Evolutionary conservation across 306 rosid species (phyloP), one percentile per base, ranked within the genome.

Genomic region (Rosa rugosa): DNA sequence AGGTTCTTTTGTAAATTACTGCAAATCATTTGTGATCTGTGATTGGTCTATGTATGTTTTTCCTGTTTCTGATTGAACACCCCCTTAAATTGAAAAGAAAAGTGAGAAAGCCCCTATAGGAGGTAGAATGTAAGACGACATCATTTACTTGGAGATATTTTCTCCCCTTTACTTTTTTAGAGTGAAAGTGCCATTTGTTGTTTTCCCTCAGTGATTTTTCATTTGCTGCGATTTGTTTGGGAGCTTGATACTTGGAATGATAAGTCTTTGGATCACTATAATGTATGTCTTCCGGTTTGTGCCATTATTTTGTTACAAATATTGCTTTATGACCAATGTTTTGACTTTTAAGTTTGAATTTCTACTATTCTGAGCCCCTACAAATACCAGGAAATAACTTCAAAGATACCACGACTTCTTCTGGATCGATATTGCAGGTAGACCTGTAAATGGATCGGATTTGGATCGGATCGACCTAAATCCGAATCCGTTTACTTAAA

Each of bases 1-100:
- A 73, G 83, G 80, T 75, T 70, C 18, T 79, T 90, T 63, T 79
- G 87, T 82, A 79, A 72, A 78, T 75, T 67, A 49, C 71, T 25
- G 83, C 8, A 72, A 77, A 84, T 69, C 69, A 51, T 73, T 63
- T 75, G 84, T 85, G 82, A 76, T 73, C 47, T 80, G 57, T 46
- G 64, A 74, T 75, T 75, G 60, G 25, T 72, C 69, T 67, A 40
- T 67, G 71, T 42, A 54, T 42, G 75, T 22, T 69, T 69, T 77
- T 77, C n/a, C 18, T 40, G 13, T 69, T 54, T 5, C 10, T 69
- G 79, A 18, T 45, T 62, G 71, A 62, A 75, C 46, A 31, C 18
- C 22, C 71, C 17, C 20, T 73, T 73, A 27, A 22, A 46, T 63
- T 76, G 17, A 46, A 53, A 41, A 69, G 73, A 80, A 71, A 67